These are phyloP conservation scores for Haplosporangium sp. DNA, from an alignment of 371 early-diverging fungal species.

Conservation along the genomic window DNA sequence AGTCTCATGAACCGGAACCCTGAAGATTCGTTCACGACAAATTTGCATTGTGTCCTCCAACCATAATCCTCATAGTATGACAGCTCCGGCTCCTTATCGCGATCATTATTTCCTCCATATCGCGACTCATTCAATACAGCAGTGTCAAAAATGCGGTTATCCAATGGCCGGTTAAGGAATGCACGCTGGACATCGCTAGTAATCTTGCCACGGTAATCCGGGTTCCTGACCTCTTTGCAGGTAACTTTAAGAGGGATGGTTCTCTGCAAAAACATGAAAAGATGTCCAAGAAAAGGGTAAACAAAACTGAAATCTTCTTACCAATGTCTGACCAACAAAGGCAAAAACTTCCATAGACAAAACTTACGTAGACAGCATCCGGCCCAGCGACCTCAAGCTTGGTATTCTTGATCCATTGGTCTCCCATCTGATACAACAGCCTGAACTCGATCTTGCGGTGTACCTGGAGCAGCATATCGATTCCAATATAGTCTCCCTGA, in stretches of 20 bases:
- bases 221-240: constrained; percentile 46
- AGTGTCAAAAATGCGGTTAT: constrained; percentile 31
- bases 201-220: constrained; percentile 29
- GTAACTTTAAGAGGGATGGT: constrained; percentile 13
- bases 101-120: constrained; percentile 10
- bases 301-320: too few relatives aligned
- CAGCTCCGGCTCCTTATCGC: constrained; percentile 8
- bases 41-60: constrained; percentile 54
- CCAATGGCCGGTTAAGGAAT: constrained; percentile 38
- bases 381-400: constrained; percentile 40
- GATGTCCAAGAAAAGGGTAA: neutral
- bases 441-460: constrained; percentile 43
- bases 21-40: constrained; percentile 32
- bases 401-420: constrained; percentile 48
- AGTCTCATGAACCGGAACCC: constrained; percentile 52
- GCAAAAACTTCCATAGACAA: neutral
- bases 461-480: constrained; percentile 68
- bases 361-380: constrained; percentile 49
- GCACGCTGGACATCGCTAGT: constrained; percentile 16
- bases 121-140: constrained; percentile 17
- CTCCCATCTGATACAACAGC: constrained; percentile 48
- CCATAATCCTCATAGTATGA: constrained; percentile 49
- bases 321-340: neutral
- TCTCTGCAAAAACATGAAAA: constrained; percentile 9
- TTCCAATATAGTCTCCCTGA: constrained; percentile 69